These are phyloP conservation scores for Globisporangium canariense DNA, from an alignment of 352 stramenopile species.

Conservation along the genomic window DNA sequence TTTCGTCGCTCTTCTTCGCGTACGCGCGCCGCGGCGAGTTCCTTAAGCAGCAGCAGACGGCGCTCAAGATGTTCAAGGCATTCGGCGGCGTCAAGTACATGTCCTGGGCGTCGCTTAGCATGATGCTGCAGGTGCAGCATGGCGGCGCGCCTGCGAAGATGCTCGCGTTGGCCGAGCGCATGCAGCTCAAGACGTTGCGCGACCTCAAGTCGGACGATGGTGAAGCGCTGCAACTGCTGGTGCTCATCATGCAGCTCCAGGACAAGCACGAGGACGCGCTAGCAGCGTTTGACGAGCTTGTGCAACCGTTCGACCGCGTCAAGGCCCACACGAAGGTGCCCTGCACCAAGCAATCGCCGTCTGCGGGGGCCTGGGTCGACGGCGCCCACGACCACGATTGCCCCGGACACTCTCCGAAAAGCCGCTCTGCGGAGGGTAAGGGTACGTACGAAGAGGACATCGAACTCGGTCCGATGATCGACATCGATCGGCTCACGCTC, in stretches of 20 bases:
- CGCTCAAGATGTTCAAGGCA: constrained; percentile 83
- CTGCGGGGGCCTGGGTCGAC: neutral
- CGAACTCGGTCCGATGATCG: constrained; percentile 76
- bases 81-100: constrained; percentile 76
- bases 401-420: constrained; percentile 22
- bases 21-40: constrained; percentile 65
- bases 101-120: constrained; percentile 77
- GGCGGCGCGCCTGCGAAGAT: constrained; percentile 60
- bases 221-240: constrained; percentile 63
- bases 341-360: neutral
- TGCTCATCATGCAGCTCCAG: constrained; percentile 76
- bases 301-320: constrained; percentile 19
- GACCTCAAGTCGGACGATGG: constrained; percentile 56
- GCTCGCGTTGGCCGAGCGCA: constrained; percentile 71
- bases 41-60: constrained; percentile 86
- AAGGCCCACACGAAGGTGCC: constrained; percentile 15
- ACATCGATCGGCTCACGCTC: constrained; percentile 68
- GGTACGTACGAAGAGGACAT: constrained; percentile 82
- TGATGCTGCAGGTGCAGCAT: constrained; percentile 83
- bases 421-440: constrained; percentile 61
- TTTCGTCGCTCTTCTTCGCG: constrained; percentile 61
- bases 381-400: constrained; percentile 8
- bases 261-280: constrained; percentile 63
- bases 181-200: constrained; percentile 76
- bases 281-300: constrained; percentile 72